These are phyloP conservation scores for Selenicereus undatus DNA, from an alignment of 148 eudicot species.

Conservation along the genomic window DNA sequence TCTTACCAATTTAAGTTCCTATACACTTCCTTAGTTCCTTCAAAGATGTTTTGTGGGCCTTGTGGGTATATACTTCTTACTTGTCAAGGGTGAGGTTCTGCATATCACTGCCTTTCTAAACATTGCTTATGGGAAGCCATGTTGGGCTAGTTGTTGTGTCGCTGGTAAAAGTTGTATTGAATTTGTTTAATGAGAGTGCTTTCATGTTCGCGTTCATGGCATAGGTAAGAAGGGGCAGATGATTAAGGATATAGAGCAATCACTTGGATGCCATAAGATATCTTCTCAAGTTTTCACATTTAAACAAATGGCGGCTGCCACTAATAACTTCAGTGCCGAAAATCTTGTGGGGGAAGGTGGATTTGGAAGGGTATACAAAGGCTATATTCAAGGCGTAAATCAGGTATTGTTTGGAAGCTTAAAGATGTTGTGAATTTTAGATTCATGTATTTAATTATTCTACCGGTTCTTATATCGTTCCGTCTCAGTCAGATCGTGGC, in stretches of 20 bases:
- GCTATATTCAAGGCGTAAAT: slow-evolving; percentile 46
- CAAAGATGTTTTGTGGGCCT: neutral
- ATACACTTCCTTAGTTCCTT: neutral
- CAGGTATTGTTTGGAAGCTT: slow-evolving; percentile 34
- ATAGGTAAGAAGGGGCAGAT: slow-evolving; percentile 47
- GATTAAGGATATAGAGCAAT: slow-evolving; percentile 47
- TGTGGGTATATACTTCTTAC: neutral
- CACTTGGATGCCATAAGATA: slow-evolving; percentile 32
- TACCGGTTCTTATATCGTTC: slow-evolving; percentile 2
- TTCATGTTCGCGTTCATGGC: neutral
- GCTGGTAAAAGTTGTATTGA: neutral
- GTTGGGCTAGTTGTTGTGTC: neutral
- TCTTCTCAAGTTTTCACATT: slow-evolving; percentile 75
- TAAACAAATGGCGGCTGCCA: slow-evolving; percentile 70
- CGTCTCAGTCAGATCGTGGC: slow-evolving; percentile 60
- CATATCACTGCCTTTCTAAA: neutral
- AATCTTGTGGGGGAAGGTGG: slow-evolving; percentile 86
- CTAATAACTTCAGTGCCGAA: slow-evolving; percentile 66
- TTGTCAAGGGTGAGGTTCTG: neutral
- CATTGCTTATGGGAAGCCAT: neutral
- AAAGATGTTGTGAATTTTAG: neutral
- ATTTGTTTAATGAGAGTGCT: neutral
- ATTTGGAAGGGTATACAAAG: slow-evolving; percentile 93
- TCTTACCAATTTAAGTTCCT: neutral
- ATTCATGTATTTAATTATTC: neutral